These are phyloP conservation scores for Galium porrigens DNA, from an alignment of 305 asterid species.

Conservation along the genomic window DNA sequence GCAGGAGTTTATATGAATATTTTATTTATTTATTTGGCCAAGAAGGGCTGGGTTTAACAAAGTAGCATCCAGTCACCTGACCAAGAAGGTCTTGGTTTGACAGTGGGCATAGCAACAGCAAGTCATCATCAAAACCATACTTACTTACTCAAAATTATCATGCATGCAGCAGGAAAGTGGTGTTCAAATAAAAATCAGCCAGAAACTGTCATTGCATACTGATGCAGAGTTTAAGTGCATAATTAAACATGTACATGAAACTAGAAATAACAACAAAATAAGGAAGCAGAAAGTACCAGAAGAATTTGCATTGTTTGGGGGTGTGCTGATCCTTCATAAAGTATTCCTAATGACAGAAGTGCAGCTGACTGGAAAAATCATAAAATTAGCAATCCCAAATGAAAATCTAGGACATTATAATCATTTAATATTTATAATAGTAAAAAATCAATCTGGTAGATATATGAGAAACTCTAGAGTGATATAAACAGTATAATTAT, in stretches of 20 bases:
- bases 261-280: background rate
- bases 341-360: slow-evolving; percentile 77
- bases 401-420: background rate
- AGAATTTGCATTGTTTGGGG: slow-evolving; percentile 94
- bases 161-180: background rate
- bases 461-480: background rate
- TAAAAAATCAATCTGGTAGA: background rate
- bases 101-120: background rate
- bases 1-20: background rate
- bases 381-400: background rate
- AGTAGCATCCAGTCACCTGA: background rate
- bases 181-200: background rate
- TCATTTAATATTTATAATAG: background rate
- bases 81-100: background rate
- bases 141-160: background rate
- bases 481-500: background rate
- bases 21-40: background rate
- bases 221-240: background rate
- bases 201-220: background rate
- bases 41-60: background rate
- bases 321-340: slow-evolving; percentile 92
- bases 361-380: slow-evolving; percentile 65
- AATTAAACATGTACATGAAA: background rate
- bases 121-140: background rate
- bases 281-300: slow-evolving; percentile 42